phyloP scores from a whole-genome alignment of 352 stramenopile genomes.

The Elongisporangium anandrum region DNA sequence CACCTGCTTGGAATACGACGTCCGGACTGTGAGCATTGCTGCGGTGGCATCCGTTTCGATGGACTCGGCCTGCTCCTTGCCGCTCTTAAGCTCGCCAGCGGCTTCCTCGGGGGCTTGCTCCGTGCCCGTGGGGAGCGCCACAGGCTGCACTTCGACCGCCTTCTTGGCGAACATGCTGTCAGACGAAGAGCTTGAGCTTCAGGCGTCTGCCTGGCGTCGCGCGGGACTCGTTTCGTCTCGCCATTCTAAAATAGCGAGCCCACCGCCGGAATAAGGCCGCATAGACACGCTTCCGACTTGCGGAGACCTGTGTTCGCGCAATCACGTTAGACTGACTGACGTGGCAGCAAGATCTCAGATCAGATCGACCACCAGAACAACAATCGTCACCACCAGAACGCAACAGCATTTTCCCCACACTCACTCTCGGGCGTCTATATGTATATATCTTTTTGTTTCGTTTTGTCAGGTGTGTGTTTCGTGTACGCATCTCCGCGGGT shows the following conservation, averaged over 20 bases:
- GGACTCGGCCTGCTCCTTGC: background rate
- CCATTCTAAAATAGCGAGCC: background rate
- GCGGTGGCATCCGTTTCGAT: background rate
- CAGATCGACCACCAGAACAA: background rate
- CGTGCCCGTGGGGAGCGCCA: background rate
- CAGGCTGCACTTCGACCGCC: background rate
- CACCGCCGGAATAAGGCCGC: background rate
- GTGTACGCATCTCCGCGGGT: background rate
- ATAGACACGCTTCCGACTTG: background rate
- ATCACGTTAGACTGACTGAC: background rate
- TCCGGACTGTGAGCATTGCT: background rate
- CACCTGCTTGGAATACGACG: background rate
- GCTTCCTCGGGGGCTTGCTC: background rate
- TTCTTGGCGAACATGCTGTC: background rate
- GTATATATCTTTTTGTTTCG: background rate
- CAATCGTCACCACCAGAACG: background rate
- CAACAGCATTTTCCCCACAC: background rate
- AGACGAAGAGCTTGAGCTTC: background rate
- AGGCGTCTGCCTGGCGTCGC: background rate
- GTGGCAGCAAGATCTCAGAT: background rate
- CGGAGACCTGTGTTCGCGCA: background rate
- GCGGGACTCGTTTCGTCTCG: background rate
- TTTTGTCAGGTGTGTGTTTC: background rate
- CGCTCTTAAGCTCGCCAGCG: background rate
- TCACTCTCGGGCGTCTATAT: background rate